phyloP scores from a whole-genome alignment of 2,329 filamentous ascomycete genomes.

The Trichophyton schoenleinii region DNA sequence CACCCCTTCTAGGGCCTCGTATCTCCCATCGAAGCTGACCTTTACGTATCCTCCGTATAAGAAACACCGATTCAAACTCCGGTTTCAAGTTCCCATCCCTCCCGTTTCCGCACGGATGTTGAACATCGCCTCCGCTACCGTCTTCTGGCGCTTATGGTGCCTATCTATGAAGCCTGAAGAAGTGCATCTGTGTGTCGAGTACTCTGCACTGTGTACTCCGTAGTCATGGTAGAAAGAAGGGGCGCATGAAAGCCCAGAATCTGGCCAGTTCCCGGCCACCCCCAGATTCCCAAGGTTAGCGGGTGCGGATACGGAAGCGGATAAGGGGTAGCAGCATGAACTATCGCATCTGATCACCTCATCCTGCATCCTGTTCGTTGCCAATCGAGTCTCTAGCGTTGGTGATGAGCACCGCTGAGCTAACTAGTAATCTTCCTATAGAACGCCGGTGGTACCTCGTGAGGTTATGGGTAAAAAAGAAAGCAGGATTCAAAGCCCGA shows the following conservation, averaged over 20 bases:
- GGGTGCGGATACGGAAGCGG: neutral
- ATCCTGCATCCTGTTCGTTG: neutral
- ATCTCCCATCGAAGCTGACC: neutral
- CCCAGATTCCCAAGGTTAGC: neutral
- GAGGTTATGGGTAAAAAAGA: neutral
- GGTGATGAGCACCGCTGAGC: neutral
- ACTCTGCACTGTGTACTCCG: neutral
- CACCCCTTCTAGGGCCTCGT: neutral
- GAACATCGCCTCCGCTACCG: neutral
- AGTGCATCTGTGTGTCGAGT: neutral
- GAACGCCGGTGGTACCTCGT: neutral
- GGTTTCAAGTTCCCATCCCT: neutral
- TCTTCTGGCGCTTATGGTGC: neutral
- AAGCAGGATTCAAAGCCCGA: neutral
- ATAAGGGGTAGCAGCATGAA: neutral
- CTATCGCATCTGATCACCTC: slow-evolving; percentile 1
- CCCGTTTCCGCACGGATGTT: neutral
- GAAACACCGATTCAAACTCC: neutral
- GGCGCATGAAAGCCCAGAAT: no score
- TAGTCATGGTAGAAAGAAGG: neutral
- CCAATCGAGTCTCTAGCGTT: neutral
- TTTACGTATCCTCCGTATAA: neutral
- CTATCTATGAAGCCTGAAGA: neutral
- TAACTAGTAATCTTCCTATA: neutral
- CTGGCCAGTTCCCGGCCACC: neutral